phyloP scores from a whole-genome alignment of 176 grass and related monocot species.

The Leersia perrieri region DNA sequence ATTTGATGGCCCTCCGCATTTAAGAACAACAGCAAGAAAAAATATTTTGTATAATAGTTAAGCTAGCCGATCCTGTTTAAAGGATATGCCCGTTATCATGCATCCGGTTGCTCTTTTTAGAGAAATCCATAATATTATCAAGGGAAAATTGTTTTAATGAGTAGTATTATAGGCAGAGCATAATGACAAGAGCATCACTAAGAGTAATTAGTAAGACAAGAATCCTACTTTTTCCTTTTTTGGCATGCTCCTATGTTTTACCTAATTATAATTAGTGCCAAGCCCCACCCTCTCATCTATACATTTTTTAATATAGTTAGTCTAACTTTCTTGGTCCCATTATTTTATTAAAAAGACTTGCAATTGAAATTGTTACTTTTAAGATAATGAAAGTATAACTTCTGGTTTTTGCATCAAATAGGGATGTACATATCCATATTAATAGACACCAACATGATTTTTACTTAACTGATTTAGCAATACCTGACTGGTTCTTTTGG shows the following conservation, averaged over 20 bases:
- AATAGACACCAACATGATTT: not conserved
- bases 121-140: not conserved
- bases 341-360: not conserved
- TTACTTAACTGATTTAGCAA: not conserved
- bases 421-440: not conserved
- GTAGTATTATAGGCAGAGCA: not conserved
- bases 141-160: not conserved
- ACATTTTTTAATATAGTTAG: not conserved
- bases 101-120: not conserved
- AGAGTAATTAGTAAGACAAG: not conserved
- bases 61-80: no score
- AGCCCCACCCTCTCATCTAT: not conserved
- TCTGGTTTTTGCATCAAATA: not conserved
- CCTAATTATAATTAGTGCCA: not conserved
- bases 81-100: not conserved
- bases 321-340: not conserved
- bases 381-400: no score
- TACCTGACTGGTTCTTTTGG: no score
- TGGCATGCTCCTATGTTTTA: not conserved
- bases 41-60: not conserved
- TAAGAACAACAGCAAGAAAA: not conserved
- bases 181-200: not conserved
- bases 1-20: not conserved
- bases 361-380: not conserved
- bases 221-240: not conserved